phyloP scores from a whole-genome alignment of 495 filamentous ascomycete genomes.

The Xylaria cubensis region DNA sequence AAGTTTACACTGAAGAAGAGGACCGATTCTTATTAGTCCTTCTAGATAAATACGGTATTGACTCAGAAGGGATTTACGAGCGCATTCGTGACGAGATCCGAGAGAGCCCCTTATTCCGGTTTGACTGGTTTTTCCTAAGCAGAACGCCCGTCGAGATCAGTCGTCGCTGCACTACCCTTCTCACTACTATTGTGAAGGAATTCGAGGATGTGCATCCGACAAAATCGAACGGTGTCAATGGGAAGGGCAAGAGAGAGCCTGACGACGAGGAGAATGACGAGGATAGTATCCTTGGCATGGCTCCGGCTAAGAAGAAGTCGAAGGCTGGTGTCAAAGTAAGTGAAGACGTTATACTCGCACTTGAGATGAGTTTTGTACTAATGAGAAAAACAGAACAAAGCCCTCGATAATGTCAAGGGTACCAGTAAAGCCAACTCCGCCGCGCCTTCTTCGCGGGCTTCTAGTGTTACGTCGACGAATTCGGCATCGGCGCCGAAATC shows the following conservation, averaged over 20 bases:
- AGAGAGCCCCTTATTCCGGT: slow-evolving; percentile 93
- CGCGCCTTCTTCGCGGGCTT: slow-evolving; percentile 60
- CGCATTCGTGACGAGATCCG: slow-evolving; percentile 90
- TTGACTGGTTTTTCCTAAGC: slow-evolving; percentile 99
- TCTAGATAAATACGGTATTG: slow-evolving; percentile 87
- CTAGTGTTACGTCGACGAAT: slow-evolving; percentile 56
- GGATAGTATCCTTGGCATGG: slow-evolving; percentile 71
- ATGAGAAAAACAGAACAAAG: slow-evolving; percentile 61
- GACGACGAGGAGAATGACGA: slow-evolving; percentile 86
- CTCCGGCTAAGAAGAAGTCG: slow-evolving; percentile 89
- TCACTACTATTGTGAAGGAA: slow-evolving; percentile 92
- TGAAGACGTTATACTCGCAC: background rate
- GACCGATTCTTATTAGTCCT: slow-evolving; percentile 95
- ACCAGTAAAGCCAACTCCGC: slow-evolving; percentile 63
- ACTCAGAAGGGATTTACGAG: slow-evolving; percentile 83
- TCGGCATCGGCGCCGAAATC: slow-evolving; percentile 51
- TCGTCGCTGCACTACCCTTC: slow-evolving; percentile 88
- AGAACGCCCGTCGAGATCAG: slow-evolving; percentile 92
- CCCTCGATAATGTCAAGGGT: slow-evolving; percentile 65
- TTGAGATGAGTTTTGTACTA: slow-evolving; percentile 25
- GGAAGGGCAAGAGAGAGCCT: slow-evolving; percentile 76
- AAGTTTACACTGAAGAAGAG: slow-evolving; percentile 98
- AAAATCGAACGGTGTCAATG: slow-evolving; percentile 67
- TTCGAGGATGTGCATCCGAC: slow-evolving; percentile 70
- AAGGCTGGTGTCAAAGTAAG: slow-evolving; percentile 75